Base-by-base conservation (phyloP, 306 rosid species). In the Ammopiptanthus mongolicus region DNA sequence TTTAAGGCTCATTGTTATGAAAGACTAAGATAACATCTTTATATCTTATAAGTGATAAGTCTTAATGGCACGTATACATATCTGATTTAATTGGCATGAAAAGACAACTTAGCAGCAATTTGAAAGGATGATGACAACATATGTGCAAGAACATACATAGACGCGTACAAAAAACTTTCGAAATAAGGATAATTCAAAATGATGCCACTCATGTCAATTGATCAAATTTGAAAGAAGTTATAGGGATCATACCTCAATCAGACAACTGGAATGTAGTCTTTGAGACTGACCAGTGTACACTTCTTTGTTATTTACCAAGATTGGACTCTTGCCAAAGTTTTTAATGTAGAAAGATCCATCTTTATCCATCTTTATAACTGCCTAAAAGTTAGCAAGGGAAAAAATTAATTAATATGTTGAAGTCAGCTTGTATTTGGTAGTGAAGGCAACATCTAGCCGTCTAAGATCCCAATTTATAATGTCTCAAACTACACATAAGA, bases 231-330 rank as follows among this genome's bases (percentile, higher is more conserved):
- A 66, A 59, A 70, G 39, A 33, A 50, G 46, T 48, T 42, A 47
- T 48, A 52, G 34, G 33, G 78, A 80, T 50, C 87, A 63, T 90
- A 95, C 99, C 99, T 92, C 97, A 65, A 96, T 82, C 82, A 96
- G 83, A 88, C 91, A 88, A 83, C 78, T 78, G 65, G 96, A 85
- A 57, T 68, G 74, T 51, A 96, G 90, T 78, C 63, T 77, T 74
- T 86, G 76, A 78, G 88, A 85, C 73, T 86, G 97, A 68, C 95
- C 91, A 51, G 82, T 73, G 53, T 73, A 86, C 69, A 92, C 88
- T 75, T 89, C 99, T 78, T 73, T 90, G 90, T 81, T 82, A 78
- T 92, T 92, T 67, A 96, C 89, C 50, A 79, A 79, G 82, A 96
- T 86, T 48, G 84, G 71, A 76, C 84, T 83, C 82, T 80, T 89